Conservation (phyloP, 2,329 filamentous ascomycete genomes). For the Lizonia empirigonia region DNA sequence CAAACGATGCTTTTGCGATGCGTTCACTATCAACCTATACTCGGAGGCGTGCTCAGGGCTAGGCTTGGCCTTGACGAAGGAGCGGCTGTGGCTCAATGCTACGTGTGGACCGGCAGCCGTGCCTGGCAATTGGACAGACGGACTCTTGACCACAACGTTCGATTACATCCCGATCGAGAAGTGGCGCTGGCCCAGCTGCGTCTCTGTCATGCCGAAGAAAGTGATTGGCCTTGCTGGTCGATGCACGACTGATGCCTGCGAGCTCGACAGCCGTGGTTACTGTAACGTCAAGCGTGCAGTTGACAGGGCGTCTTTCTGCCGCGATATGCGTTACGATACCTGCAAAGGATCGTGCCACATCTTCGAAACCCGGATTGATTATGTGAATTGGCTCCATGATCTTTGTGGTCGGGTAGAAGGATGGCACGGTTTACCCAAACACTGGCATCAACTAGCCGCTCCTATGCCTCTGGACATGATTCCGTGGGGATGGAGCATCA, state of each 20-base stretch:
- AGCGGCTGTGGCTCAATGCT: constrained; percentile 42
- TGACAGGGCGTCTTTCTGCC: constrained; percentile 41
- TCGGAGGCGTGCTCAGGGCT: constrained; percentile 26
- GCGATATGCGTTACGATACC: constrained; percentile 33
- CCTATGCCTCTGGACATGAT: constrained; percentile 36
- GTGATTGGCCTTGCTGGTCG: constrained; percentile 26
- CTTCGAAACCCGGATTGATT: constrained; percentile 42
- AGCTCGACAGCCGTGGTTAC: constrained; percentile 37
- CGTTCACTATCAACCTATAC: constrained; percentile 22
- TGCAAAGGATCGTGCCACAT: constrained; percentile 37
- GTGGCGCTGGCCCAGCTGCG: constrained; percentile 39
- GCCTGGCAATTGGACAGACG: constrained; percentile 34
- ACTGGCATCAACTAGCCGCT: constrained; percentile 34
- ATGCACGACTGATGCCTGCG: constrained; percentile 43
- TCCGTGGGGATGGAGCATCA: constrained; percentile 42
- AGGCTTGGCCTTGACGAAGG: constrained; percentile 30
- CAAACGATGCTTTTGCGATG: constrained; percentile 40
- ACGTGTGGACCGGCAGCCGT: constrained; percentile 36
- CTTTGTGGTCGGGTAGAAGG: constrained; percentile 35
- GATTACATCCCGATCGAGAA: constrained; percentile 35
- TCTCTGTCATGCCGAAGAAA: constrained; percentile 29
- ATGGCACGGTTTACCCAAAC: constrained; percentile 41
- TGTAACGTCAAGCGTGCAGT: constrained; percentile 36
- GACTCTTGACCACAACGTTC: constrained; percentile 32
- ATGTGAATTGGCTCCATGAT: constrained; percentile 40